Percentiles rank a stretch among this genome's conserved stretches.
phyloP scores from a whole-genome alignment of 139 green algal species.

The Pedinophyceae sp. region DNA sequence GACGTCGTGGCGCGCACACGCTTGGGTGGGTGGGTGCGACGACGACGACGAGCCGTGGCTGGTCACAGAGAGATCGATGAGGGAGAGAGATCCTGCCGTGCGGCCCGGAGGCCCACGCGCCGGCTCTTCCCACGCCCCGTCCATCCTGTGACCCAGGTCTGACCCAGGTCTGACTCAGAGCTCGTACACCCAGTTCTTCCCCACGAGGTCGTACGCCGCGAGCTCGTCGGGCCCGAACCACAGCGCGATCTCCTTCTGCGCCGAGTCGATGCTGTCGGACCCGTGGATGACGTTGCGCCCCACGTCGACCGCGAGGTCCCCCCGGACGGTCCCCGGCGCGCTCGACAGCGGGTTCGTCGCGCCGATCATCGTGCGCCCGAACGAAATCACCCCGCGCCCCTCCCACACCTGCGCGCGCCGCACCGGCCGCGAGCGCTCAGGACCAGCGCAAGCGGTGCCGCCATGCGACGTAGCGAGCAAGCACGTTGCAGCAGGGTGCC shows the following conservation, averaged over 20 bases:
- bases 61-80: no score
- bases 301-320: constrained; percentile 46
- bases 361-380: constrained; percentile 56
- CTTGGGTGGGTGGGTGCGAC: no score
- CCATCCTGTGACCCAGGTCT: no score
- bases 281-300: constrained; percentile 59
- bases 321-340: constrained; percentile 52
- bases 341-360: constrained; percentile 57
- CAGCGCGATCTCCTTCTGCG: constrained; percentile 47
- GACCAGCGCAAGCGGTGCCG: no score
- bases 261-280: constrained; percentile 37
- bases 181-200: constrained; percentile 45
- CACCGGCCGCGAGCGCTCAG: background rate
- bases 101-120: no score
- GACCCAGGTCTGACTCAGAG: no score
- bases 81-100: no score
- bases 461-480: no score
- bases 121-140: no score
- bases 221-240: constrained; percentile 52
- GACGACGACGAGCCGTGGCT: no score
- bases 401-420: constrained; percentile 30
- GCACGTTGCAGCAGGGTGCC: no score
- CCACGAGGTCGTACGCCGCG: constrained; percentile 17
- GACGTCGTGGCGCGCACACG: no score
- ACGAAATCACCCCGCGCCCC: constrained; percentile 46